Percentiles rank a stretch among this genome's conserved stretches.
Conservation (phyloP, 1,284 basidiomycete genomes). For the Papiliotrema nemorosa region DNA sequence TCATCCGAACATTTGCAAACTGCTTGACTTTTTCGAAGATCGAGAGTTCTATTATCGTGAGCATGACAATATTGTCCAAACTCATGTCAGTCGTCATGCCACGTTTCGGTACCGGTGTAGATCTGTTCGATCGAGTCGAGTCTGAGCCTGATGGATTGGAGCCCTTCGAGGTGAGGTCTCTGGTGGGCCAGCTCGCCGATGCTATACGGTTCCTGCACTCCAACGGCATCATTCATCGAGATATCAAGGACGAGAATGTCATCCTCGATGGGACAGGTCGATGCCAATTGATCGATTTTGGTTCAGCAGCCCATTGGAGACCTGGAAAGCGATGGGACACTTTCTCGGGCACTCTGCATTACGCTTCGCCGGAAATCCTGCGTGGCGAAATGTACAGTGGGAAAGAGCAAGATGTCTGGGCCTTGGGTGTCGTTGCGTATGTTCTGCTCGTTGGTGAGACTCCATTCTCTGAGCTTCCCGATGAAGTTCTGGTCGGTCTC, state of each 20-base stretch:
- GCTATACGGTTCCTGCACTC: slow-evolving; percentile 86
- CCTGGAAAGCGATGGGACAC: slow-evolving; percentile 94
- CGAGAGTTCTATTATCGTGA: slow-evolving; percentile 90
- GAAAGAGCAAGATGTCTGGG: slow-evolving; percentile 98
- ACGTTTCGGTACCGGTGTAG: slow-evolving; percentile 56
- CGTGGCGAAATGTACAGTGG: slow-evolving; percentile 91
- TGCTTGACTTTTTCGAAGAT: slow-evolving; percentile 97
- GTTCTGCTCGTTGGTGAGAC: slow-evolving; percentile 94
- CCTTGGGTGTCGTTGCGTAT: slow-evolving; percentile 94
- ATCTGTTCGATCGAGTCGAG: slow-evolving; percentile 95
- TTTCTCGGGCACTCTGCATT: slow-evolving; percentile 79
- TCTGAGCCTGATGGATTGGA: slow-evolving; percentile 80
- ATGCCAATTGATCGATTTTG: slow-evolving; percentile 95
- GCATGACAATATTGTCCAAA: slow-evolving; percentile 11
- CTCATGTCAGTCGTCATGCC: slow-evolving; percentile 51
- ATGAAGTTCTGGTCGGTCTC: slow-evolving; percentile 42
- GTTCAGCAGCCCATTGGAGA: slow-evolving; percentile 60
- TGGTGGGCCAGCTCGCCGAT: slow-evolving; percentile 91
- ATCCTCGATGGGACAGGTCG: slow-evolving; percentile 54
- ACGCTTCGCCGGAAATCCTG: slow-evolving; percentile 94
- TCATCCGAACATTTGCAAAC: slow-evolving; percentile 64
- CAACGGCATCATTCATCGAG: slow-evolving; percentile 92
- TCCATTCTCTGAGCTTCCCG: slow-evolving; percentile 65
- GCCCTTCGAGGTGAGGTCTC: slow-evolving; percentile 69
- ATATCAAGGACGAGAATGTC: slow-evolving; percentile 98